Conservation (phyloP, 2,329 filamentous ascomycete species). For the Arthrobotrys musiformis region DNA sequence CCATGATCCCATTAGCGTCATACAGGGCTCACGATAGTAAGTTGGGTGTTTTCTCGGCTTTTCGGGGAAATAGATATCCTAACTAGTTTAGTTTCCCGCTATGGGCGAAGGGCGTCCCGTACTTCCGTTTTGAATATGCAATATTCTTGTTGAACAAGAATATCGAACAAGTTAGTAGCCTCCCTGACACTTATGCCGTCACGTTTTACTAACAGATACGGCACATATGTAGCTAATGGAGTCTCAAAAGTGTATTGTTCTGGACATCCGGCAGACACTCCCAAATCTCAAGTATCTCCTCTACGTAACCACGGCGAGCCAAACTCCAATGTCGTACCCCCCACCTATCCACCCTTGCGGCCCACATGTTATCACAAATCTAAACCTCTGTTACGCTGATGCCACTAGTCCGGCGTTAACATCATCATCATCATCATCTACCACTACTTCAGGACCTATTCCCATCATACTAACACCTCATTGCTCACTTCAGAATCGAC, state of each 20-base stretch:
- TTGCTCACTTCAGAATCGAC: conserved; percentile 54
- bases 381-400: conserved; percentile 24
- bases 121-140: conserved; percentile 94
- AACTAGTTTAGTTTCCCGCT: conserved; percentile 80
- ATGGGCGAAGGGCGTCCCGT: conserved; percentile 75
- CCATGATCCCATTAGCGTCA: conserved; percentile 74
- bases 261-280: conserved; percentile 90
- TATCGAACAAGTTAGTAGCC: conserved; percentile 70
- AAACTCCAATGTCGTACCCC: conserved; percentile 56
- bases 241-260: conserved; percentile 76
- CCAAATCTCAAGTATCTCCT: conserved; percentile 94
- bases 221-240: conserved; percentile 66
- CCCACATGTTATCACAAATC: conserved; percentile 34
- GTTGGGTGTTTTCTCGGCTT: neutral
- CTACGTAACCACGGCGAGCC: conserved; percentile 86
- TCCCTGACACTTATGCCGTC: neutral
- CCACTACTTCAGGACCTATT: conserved; percentile 31
- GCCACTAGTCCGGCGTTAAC: conserved; percentile 20
- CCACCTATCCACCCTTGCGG: conserved; percentile 41
- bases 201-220: neutral
- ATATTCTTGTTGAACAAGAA: conserved; percentile 98
- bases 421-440: neutral
- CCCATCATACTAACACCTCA: conserved; percentile 50
- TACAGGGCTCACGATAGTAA: conserved; percentile 57
- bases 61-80: neutral